Percentiles rank a stretch among this genome's conserved stretches.
Evolutionary conservation across 495 filamentous ascomycete species (phyloP).

Genomic region (Glutinoglossum americanum): DNA sequence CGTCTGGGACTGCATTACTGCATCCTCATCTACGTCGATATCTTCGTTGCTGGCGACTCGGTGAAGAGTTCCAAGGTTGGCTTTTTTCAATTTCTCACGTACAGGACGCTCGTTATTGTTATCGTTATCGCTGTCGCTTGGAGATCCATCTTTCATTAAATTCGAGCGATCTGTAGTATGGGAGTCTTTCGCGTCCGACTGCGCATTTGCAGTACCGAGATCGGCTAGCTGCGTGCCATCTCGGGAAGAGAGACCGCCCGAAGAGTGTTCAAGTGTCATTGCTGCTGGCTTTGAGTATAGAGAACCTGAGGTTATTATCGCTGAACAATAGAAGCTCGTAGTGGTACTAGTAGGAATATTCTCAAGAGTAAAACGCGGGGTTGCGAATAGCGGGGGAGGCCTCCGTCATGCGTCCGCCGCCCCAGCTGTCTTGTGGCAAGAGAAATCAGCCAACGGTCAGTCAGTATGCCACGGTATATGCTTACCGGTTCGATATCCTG

Average conservation of each 20-base stretch:
- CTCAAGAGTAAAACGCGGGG: not conserved
- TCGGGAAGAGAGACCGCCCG: not conserved
- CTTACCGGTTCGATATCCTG: too few species aligned
- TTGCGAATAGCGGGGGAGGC: not conserved
- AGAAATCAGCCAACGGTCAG: not conserved
- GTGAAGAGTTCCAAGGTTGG: constrained; percentile 23
- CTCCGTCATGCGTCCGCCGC: not conserved
- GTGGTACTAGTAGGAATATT: not conserved
- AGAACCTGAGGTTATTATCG: too few species aligned
- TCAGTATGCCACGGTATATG: too few species aligned
- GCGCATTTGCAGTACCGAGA: not conserved
- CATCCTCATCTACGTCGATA: not conserved
- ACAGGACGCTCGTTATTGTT: constrained; percentile 29
- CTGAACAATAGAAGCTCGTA: not conserved
- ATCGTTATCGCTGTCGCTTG: constrained; percentile 20
- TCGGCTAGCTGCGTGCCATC: not conserved
- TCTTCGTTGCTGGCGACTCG: not conserved
- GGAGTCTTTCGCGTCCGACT: not conserved
- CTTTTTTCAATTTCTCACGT: constrained; percentile 38
- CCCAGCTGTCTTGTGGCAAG: not conserved
- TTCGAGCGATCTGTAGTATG: not conserved
- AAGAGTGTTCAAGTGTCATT: not conserved
- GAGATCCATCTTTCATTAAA: not conserved
- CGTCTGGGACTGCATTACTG: not conserved
- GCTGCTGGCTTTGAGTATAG: not conserved